Conservation (phyloP, 2,329 filamentous ascomycete species). For the Penicillium sumatraense region DNA sequence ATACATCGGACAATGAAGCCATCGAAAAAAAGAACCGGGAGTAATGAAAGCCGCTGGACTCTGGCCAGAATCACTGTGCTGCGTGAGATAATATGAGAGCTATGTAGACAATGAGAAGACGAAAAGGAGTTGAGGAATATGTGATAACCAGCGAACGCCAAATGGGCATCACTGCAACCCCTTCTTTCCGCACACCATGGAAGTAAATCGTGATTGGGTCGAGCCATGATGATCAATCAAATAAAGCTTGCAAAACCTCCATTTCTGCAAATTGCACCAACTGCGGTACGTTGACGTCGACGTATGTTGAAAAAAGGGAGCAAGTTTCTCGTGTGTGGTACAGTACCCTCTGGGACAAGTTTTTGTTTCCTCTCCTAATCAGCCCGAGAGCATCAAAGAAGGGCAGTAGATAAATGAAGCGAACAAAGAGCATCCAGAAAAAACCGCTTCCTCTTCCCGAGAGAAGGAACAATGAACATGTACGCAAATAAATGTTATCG, state of each 20-base stretch:
- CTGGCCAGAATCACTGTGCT: conserved; percentile 14
- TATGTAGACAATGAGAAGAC: background rate
- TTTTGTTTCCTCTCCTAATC: conserved; percentile 83
- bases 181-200: conserved; percentile 13
- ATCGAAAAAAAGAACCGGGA: conserved; percentile 14
- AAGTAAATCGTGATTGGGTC: conserved; percentile 15
- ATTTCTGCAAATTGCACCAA: conserved; percentile 34
- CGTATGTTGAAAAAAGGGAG: conserved; percentile 14
- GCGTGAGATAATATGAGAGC: background rate
- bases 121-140: conserved; percentile 22
- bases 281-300: conserved; percentile 18
- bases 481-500: conserved; percentile 18
- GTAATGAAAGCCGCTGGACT: conserved; percentile 7
- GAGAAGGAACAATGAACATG: conserved; percentile 37
- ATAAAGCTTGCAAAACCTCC: conserved; percentile 14
- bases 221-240: conserved; percentile 11
- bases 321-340: conserved; percentile 73
- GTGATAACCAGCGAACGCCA: conserved; percentile 8
- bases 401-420: conserved; percentile 66
- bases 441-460: conserved; percentile 71
- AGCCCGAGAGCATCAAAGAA: conserved; percentile 51
- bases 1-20: conserved; percentile 4
- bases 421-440: conserved; percentile 95
- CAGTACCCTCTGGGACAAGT: conserved; percentile 88
- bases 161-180: conserved; percentile 20